Percentiles rank a stretch among this genome's conserved stretches.
Evolutionary conservation across 768 basidiomycete species (phyloP).

Genomic region (Russula vinacea): DNA sequence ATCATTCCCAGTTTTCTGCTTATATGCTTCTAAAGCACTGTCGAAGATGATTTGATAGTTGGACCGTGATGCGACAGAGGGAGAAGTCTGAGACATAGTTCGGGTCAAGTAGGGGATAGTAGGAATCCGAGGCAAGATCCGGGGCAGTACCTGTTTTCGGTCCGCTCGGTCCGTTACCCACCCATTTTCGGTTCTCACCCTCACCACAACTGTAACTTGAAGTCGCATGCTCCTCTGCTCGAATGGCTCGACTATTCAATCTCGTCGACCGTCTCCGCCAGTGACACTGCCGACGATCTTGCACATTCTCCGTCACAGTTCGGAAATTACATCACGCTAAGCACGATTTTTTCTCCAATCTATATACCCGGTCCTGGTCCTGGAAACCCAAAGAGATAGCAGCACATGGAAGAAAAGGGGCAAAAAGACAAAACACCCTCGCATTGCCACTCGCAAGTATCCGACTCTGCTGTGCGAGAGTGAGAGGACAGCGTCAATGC

Average conservation of each 20-base stretch:
- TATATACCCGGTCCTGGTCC: conserved; percentile 88
- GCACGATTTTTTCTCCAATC: conserved; percentile 96
- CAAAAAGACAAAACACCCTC: conserved; percentile 77
- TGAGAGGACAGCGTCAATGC: too few relatives aligned
- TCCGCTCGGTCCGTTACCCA: too few relatives aligned
- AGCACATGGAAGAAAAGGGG: conserved; percentile 92
- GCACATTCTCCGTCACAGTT: conserved; percentile 40
- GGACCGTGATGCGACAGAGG: too few relatives aligned
- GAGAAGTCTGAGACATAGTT: too few relatives aligned
- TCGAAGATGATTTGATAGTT: too few relatives aligned
- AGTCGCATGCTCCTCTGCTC: conserved; percentile 97
- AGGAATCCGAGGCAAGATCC: too few relatives aligned
- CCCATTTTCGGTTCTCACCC: too few relatives aligned
- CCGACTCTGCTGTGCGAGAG: too few relatives aligned
- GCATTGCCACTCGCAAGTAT: conserved; percentile 69
- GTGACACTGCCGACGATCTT: conserved; percentile 28
- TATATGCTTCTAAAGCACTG: too few relatives aligned
- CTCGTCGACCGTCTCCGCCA: conserved; percentile 44
- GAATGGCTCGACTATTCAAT: conserved; percentile 99
- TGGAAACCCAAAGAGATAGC: conserved; percentile 85
- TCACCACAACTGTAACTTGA: conserved; percentile 97
- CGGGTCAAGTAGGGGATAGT: too few relatives aligned
- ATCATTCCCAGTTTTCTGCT: too few relatives aligned
- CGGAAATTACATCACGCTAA: conserved; percentile 95
- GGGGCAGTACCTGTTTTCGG: too few relatives aligned